These are phyloP conservation scores for Colletotrichum tofieldiae DNA, from an alignment of 2,329 filamentous ascomycete species.

Conservation along the genomic window DNA sequence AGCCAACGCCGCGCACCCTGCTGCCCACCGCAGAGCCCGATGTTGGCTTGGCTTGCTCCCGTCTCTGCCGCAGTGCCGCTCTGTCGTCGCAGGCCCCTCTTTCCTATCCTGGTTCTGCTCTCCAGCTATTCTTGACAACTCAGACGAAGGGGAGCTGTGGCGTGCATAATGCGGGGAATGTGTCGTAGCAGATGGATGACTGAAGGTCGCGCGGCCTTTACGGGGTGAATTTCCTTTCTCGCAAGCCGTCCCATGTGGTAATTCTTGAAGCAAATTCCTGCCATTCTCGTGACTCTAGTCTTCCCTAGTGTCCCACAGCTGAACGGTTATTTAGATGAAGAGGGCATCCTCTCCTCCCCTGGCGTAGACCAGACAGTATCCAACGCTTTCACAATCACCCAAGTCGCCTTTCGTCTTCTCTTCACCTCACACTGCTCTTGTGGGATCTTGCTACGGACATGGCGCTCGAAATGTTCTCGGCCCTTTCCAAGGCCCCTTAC, in stretches of 20 bases:
- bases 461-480: slow-evolving; percentile 18
- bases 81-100: slow-evolving; percentile 9
- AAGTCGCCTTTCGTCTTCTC: background rate
- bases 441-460: slow-evolving; percentile 7
- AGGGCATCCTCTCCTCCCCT: background rate
- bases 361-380: background rate
- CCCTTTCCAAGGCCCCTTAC: slow-evolving; percentile 15
- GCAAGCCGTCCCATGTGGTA: slow-evolving; percentile 5
- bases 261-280: background rate
- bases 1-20: background rate
- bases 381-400: no score
- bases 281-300: slow-evolving; percentile 30
- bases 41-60: background rate
- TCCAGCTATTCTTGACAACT: slow-evolving; percentile 21
- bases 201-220: background rate
- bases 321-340: slow-evolving; percentile 28
- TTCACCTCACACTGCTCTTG: background rate
- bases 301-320: background rate
- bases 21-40: slow-evolving; percentile 1
- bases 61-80: background rate
- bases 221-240: slow-evolving; percentile 29
- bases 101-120: background rate
- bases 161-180: slow-evolving; percentile 30
- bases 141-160: slow-evolving; percentile 19
- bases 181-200: slow-evolving; percentile 28